These are phyloP conservation scores for Gardenia jasminoides DNA, from an alignment of 257 asterid genomes.

Conservation along the genomic window DNA sequence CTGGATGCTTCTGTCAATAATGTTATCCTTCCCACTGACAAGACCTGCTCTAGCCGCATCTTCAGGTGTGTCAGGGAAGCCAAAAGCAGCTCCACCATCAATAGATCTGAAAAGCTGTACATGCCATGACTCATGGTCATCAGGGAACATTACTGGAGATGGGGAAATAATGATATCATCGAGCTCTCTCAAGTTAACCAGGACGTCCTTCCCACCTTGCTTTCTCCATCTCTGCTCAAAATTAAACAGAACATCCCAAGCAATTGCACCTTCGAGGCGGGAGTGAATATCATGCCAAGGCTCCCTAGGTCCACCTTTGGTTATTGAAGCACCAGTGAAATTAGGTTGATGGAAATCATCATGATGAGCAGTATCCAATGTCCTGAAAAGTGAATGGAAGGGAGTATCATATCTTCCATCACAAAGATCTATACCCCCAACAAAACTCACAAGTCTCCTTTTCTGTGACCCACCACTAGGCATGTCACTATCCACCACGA, in stretches of 20 bases:
- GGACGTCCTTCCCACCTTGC: conserved; percentile 73
- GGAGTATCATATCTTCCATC: conserved; percentile 85
- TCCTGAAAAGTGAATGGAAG: conserved; percentile 79
- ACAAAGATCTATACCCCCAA: conserved; percentile 88
- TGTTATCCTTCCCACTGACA: conserved; percentile 77
- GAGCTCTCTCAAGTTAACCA: conserved; percentile 62
- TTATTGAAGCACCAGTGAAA: conserved; percentile 55
- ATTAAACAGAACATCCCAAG: conserved; percentile 83
- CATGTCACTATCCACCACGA: conserved; percentile 61
- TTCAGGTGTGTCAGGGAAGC: conserved; percentile 76
- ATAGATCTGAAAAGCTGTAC: conserved; percentile 83
- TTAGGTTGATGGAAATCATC: conserved; percentile 90
- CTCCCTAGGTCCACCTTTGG: conserved; percentile 82
- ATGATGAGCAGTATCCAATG: conserved; percentile 76
- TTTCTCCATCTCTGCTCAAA: conserved; percentile 92
- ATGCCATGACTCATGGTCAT: conserved; percentile 76
- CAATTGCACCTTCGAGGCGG: conserved; percentile 73
- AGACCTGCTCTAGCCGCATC: conserved; percentile 76
- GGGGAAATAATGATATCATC: conserved; percentile 61
- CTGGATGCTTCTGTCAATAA: conserved; percentile 79
- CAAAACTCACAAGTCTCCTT: conserved; percentile 76
- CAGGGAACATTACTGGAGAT: conserved; percentile 66
- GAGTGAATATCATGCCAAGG: conserved; percentile 95
- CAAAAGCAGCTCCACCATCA: conserved; percentile 94
- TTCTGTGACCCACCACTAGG: conserved; percentile 42